These are phyloP conservation scores for Globisporangium sylvaticum DNA, from an alignment of 352 stramenopile genomes.

Conservation along the genomic window DNA sequence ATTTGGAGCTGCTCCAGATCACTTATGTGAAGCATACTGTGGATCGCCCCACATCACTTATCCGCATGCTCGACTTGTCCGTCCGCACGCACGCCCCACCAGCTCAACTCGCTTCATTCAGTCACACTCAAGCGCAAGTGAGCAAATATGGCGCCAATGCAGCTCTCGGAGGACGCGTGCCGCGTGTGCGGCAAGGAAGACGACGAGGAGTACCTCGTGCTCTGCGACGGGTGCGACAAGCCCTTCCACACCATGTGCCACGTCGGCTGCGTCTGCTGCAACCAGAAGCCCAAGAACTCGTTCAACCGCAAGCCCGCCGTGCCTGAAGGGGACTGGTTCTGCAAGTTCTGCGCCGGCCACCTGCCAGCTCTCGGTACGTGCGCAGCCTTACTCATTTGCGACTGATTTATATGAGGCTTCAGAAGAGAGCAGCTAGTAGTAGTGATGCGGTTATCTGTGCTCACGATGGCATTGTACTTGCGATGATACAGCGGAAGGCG, in stretches of 20 bases:
- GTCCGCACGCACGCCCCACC: background rate
- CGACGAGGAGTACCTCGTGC: constrained; percentile 72
- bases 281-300: constrained; percentile 70
- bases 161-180: constrained; percentile 67
- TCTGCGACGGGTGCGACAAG: constrained; percentile 78
- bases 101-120: background rate
- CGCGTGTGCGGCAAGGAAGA: constrained; percentile 75
- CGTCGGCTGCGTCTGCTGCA: constrained; percentile 73
- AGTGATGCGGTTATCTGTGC: background rate
- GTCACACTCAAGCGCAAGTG: background rate
- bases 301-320: constrained; percentile 73
- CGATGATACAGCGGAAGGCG: constrained; percentile 27
- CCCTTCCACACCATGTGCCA: constrained; percentile 75
- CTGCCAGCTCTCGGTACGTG: constrained; percentile 41
- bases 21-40: background rate
- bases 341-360: constrained; percentile 78
- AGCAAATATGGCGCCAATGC: constrained; percentile 11
- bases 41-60: background rate
- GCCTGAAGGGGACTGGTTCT: constrained; percentile 83
- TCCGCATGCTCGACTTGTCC: background rate
- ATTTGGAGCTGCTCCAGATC: background rate
- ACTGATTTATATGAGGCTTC: background rate
- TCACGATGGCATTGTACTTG: background rate
- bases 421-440: background rate
- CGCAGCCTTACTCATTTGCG: background rate